phyloP scores from a whole-genome alignment of 2,329 filamentous ascomycete genomes.

The Neofusicoccum kwambonambiense region DNA sequence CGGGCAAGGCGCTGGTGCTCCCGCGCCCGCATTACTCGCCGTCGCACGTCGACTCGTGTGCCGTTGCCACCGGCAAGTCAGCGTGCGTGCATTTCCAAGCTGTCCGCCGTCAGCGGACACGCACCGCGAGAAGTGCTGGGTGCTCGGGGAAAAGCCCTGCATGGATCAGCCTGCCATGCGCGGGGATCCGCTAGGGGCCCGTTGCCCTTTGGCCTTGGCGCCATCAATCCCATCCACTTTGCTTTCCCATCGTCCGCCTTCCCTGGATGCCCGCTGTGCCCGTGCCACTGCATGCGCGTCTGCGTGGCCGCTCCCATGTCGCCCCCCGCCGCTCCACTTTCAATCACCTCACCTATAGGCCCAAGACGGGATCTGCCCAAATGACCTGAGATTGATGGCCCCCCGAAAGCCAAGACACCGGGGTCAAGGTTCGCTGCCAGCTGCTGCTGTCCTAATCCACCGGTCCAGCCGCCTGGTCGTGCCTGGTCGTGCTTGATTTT shows the following conservation, averaged over 20 bases:
- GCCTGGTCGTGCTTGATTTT: neutral
- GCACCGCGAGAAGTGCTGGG: neutral
- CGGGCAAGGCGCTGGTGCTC: neutral
- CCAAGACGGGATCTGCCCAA: slow-evolving; percentile 9
- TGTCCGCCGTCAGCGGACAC: slow-evolving; percentile 12
- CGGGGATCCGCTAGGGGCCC: slow-evolving; percentile 7
- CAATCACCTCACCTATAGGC: slow-evolving; percentile 18
- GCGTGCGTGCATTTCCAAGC: slow-evolving; percentile 11
- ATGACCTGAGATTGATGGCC: slow-evolving; percentile 19
- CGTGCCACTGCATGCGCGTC: slow-evolving; percentile 16
- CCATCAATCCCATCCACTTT: slow-evolving; percentile 11
- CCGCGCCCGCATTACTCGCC: slow-evolving; percentile 1
- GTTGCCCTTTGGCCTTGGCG: neutral
- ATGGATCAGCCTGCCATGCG: slow-evolving; percentile 15
- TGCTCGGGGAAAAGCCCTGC: slow-evolving; percentile 16
- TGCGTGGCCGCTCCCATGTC: slow-evolving; percentile 17
- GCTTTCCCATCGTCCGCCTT: slow-evolving; percentile 1
- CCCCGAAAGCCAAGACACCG: slow-evolving; percentile 15
- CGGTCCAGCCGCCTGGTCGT: slow-evolving; percentile 4
- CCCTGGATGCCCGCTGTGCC: neutral
- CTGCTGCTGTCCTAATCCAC: neutral
- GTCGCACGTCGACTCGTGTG: neutral
- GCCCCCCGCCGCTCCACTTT: slow-evolving; percentile 19
- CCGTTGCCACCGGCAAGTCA: slow-evolving; percentile 10
- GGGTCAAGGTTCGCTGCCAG: neutral